Conservation (phyloP, 768 basidiomycete genomes). For the Serpula lacrymans region DNA sequence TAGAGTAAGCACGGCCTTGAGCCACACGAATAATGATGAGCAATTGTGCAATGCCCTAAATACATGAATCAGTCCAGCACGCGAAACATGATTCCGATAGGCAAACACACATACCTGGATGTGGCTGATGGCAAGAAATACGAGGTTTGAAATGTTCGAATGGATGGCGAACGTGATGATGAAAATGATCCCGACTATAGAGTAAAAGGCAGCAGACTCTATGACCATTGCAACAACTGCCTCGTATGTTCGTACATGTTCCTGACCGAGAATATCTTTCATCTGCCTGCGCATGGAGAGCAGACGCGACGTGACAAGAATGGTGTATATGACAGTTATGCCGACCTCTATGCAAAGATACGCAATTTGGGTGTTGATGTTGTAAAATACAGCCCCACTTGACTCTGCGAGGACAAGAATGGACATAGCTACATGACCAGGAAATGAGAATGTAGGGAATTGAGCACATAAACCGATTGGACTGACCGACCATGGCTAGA, state of each 20-base stretch:
- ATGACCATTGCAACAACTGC: constrained; percentile 29
- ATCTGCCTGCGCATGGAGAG: constrained; percentile 15
- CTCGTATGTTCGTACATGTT: constrained; percentile 20
- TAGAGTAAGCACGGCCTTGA: constrained; percentile 22
- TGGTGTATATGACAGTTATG: constrained; percentile 27
- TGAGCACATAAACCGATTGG: constrained; percentile 2
- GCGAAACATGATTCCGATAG: background rate
- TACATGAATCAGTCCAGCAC: background rate
- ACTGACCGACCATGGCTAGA: constrained; percentile 13
- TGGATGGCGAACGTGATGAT: constrained; percentile 24
- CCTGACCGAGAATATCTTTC: constrained; percentile 8
- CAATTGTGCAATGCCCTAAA: constrained; percentile 31
- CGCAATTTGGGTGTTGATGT: constrained; percentile 16
- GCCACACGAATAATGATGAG: constrained; percentile 36
- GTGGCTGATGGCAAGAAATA: constrained; percentile 31
- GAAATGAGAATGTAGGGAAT: too few species aligned
- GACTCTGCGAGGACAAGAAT: constrained; percentile 12
- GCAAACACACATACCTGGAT: constrained; percentile 21
- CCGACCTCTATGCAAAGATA: constrained; percentile 29
- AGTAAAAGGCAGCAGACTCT: constrained; percentile 32
- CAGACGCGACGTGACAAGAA: constrained; percentile 28
- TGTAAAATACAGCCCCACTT: constrained; percentile 12
- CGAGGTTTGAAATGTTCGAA: constrained; percentile 25
- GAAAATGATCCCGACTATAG: constrained; percentile 24
- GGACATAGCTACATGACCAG: constrained; percentile 13